These are phyloP conservation scores for Pseudogymnoascus sp. DNA, from an alignment of 2,329 filamentous ascomycete genomes.

Conservation along the genomic window DNA sequence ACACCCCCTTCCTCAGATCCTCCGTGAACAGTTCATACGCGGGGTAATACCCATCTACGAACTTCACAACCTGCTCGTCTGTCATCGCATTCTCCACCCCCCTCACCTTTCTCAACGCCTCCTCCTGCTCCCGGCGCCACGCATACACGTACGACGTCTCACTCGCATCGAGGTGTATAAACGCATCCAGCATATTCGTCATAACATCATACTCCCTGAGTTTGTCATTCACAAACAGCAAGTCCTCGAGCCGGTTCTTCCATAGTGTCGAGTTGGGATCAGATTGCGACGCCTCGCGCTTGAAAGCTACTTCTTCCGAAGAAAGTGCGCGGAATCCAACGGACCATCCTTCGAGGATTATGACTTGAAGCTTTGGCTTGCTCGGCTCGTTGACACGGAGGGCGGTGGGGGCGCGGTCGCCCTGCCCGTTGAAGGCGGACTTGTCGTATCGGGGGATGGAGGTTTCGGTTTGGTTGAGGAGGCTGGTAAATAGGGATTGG, in stretches of 20 bases:
- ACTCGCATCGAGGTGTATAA: conserved; percentile 58
- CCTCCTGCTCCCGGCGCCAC: conserved; percentile 60
- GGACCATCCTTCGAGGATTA: conserved; percentile 68
- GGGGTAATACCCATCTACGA: conserved; percentile 53
- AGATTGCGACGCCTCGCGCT: conserved; percentile 27
- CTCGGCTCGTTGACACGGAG: conserved; percentile 31
- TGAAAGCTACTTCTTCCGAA: conserved; percentile 36
- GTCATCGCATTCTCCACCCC: conserved; percentile 52
- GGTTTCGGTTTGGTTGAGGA: conserved; percentile 38
- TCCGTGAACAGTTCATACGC: conserved; percentile 49
- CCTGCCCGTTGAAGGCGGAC: conserved; percentile 51
- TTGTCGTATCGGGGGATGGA: conserved; percentile 61
- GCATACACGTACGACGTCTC: conserved; percentile 55
- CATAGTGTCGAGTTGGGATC: conserved; percentile 34
- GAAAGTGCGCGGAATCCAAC: conserved; percentile 55
- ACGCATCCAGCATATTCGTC: conserved; percentile 50
- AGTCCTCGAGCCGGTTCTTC: conserved; percentile 44
- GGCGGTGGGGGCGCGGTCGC: conserved; percentile 54
- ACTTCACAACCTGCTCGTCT: conserved; percentile 53
- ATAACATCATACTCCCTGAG: conserved; percentile 50
- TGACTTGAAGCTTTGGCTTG: conserved; percentile 32
- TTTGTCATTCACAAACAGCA: conserved; percentile 50
- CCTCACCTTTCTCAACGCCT: conserved; percentile 44
- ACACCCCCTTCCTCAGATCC: conserved; percentile 39
- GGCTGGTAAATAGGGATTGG: conserved; percentile 41